Base-by-base conservation (phyloP, 805 yeast species). In the Cyberlindnera japonica region DNA sequence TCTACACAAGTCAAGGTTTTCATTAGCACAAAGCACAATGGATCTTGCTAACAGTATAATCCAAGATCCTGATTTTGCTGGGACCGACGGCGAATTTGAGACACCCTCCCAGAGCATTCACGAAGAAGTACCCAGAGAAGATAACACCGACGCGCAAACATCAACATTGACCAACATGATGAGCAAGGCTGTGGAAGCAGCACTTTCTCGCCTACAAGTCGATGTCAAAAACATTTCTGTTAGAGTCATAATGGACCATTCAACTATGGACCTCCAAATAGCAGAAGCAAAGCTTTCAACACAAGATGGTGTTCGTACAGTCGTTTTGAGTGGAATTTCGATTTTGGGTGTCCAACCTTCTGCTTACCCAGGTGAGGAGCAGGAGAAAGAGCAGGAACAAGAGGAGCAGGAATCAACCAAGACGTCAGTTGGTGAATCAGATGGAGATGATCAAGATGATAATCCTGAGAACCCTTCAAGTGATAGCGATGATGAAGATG, bases 11-110 rank as follows among this genome's bases (percentile, higher is more conserved):
- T 51, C 58, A 2, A 67, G 64, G 43, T 76, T 76, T 41, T 77
- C 80, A 41, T 59, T 85, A 41, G 79, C 85, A 0, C 83, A 79
- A 51, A 83, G 93, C 42, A 81, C 91, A 0, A 80, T 81, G 17
- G 87, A 83, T 50, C 67, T 88, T 40, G 88, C 93, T 3, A 74
- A 72, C 47, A 67, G 73, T 11, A 55, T 69, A 31, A 55, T 68
- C 31, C 63, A 64, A 16, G 57, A 53, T 15, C 38, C 35, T 2
- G 46, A 41, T 6, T 32, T 43, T 15, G 6, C 32, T n/a, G 47
- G 35, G 3, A 13, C 37, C 13, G 54, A 45, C 6, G 39, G 39
- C 5, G 55, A 48, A 2, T 35, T 41, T 18, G 37, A 42, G 6
- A 28, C 47, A 2, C 40, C 41, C 4, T 27, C 24, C 10, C 45